These are phyloP conservation scores for Cucurbita ficifolia DNA, from an alignment of 306 rosid genomes.

Conservation along the genomic window DNA sequence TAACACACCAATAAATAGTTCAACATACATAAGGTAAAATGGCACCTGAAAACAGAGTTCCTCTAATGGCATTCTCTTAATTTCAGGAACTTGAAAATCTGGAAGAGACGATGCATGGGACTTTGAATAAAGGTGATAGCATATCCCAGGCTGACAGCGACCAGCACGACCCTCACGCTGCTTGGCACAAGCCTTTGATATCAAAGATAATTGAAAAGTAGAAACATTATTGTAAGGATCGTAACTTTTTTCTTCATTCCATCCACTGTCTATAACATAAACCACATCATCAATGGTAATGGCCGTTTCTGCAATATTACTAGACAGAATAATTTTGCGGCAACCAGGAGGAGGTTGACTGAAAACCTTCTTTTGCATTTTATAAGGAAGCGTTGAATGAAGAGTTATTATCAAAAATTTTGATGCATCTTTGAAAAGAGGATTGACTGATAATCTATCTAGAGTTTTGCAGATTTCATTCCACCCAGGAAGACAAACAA, in stretches of 20 bases:
- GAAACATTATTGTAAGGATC: slow-evolving; percentile 81
- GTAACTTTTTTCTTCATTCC: slow-evolving; percentile 81
- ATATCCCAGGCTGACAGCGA: slow-evolving; percentile 92
- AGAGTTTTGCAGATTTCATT: slow-evolving; percentile 75
- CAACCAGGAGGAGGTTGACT: slow-evolving; percentile 42
- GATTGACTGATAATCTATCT: slow-evolving; percentile 37
- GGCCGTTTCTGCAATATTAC: slow-evolving; percentile 94
- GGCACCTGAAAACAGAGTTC: slow-evolving; percentile 90
- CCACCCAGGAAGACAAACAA: slow-evolving; percentile 96
- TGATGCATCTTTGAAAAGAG: slow-evolving; percentile 37
- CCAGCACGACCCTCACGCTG: slow-evolving; percentile 98
- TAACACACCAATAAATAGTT: not conserved
- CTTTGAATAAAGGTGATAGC: slow-evolving; percentile 80
- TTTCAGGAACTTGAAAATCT: slow-evolving; percentile 82
- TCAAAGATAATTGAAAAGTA: slow-evolving; percentile 91
- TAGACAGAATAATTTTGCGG: slow-evolving; percentile 85
- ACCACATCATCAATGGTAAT: slow-evolving; percentile 91
- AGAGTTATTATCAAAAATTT: slow-evolving; percentile 43
- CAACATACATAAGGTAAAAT: not conserved
- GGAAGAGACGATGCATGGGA: slow-evolving; percentile 50
- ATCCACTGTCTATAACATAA: slow-evolving; percentile 79
- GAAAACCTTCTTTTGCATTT: slow-evolving; percentile 74
- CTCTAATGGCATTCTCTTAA: slow-evolving; percentile 87
- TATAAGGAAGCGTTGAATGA: slow-evolving; percentile 76
- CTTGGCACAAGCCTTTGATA: slow-evolving; percentile 91